Base-by-base conservation (phyloP, 345 rosid species). In the Eutrema heterophyllum region DNA sequence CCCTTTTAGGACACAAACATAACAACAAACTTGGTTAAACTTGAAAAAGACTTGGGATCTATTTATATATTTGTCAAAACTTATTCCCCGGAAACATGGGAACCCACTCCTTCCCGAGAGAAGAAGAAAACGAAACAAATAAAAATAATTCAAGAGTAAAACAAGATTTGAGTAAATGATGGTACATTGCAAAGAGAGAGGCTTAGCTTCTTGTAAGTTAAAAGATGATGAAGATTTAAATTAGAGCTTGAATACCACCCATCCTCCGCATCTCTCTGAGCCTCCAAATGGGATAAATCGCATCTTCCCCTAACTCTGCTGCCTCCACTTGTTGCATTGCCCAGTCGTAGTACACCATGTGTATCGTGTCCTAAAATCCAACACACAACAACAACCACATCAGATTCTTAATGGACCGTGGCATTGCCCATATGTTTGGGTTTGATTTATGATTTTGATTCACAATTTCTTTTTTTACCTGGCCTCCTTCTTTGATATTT, bases 291-390 rank as follows among this genome's bases (percentile, higher is more conserved):
- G 99, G 98, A 68, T 87, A 86, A 33, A 89, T 54, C 27, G 94
- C 91, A 36, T 84, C 98, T 76, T 83, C 96, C 16, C 92, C 97
- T n/a, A 91, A 83, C 77, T 94, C 98, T 82, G 87, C 86, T 7
- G 88, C 81, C 16, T 90, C 92, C 71, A 92, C 87, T 84, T 89
- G 98, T 76, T 89, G 88, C 98, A 92, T 96, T 3, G 99, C 99
- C 98, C 99, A 92, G 0, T 83, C 84, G 79, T 96, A 87, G 67
- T 79, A 82, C 54, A 96, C 88, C 0, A 89, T 88, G 36, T 86
- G 96, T 78, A 96, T 92, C 2, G 98, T 95, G 56, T 95, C 98
- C 98, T 92, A 15, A 7, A n/a, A 30, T 63, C 67, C 50, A 75
- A 41, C 9, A 51, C 11, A 24, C 13, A n/a, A 5, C 18, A 24